A percentile compares a stretch with the other conserved stretches of the same genome.
Conservation (phyloP, 768 basidiomycete genomes). For the Solioccasus polychromus region DNA sequence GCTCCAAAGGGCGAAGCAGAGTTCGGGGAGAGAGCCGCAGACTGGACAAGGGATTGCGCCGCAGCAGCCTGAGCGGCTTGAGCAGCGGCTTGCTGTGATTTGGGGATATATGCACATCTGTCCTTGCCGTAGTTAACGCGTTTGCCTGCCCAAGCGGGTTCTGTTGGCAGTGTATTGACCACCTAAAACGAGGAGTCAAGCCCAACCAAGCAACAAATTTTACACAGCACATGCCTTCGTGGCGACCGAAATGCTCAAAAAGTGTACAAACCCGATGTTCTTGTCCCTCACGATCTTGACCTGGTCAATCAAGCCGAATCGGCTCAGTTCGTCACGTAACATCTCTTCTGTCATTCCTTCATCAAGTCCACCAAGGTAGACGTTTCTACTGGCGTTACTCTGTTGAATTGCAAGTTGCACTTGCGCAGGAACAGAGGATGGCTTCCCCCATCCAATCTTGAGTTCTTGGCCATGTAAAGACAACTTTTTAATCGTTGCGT, state of each 20-base stretch:
- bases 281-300: conserved; percentile 99
- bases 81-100: conserved; percentile 87
- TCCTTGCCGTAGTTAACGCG: conserved; percentile 99
- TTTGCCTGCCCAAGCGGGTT: conserved; percentile 92
- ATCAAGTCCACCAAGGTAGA: conserved; percentile 93
- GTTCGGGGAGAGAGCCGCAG: conserved; percentile 37
- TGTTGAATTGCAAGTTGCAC: conserved; percentile 87
- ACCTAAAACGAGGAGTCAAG: conserved; percentile 51
- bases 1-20: conserved; percentile 31
- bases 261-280: conserved; percentile 99
- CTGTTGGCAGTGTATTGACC: conserved; percentile 87
- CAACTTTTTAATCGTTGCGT: conserved; percentile 93
- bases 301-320: conserved; percentile 96
- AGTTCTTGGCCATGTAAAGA: conserved; percentile 93
- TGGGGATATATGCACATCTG: conserved; percentile 96
- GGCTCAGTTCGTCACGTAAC: conserved; percentile 85
- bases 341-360: conserved; percentile 89
- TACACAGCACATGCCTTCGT: conserved; percentile 68
- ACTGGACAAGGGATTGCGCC: conserved; percentile 63
- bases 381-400: conserved; percentile 92
- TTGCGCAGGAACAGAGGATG: conserved; percentile 80
- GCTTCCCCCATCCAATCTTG: conserved; percentile 99
- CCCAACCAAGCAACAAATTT: not conserved
- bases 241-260: conserved; percentile 90
- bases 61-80: conserved; percentile 87